phyloP scores from a whole-genome alignment of 2,329 filamentous ascomycete species.

The Alternaria angustiovoidea region DNA sequence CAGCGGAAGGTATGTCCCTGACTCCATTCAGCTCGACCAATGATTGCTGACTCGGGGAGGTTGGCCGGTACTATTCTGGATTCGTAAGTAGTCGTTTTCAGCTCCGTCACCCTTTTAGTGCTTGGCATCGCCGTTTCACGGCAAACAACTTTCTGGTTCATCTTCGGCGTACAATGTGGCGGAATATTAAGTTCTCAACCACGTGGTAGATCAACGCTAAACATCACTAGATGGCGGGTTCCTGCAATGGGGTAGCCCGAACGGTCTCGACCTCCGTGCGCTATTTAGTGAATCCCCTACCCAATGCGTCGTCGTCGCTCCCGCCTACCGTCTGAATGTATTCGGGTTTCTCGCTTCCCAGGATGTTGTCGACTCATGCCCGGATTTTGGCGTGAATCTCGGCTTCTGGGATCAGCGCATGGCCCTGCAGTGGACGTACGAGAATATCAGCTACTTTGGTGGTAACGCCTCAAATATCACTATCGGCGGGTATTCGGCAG shows the following conservation, averaged over 20 bases:
- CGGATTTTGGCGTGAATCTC: constrained; percentile 55
- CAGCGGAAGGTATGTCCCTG: constrained; percentile 41
- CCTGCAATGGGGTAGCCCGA: constrained; percentile 64
- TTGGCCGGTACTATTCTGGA: constrained; percentile 67
- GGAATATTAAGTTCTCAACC: not conserved
- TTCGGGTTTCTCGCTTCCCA: constrained; percentile 64
- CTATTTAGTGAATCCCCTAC: constrained; percentile 59
- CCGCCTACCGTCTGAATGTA: constrained; percentile 65
- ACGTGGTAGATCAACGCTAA: constrained; percentile 11
- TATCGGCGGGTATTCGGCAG: constrained; percentile 65
- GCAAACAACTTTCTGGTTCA: not conserved
- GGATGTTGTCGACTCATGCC: constrained; percentile 54
- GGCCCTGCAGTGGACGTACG: constrained; percentile 64
- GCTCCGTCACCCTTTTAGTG: not conserved
- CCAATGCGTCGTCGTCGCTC: constrained; percentile 61
- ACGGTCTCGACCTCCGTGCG: constrained; percentile 55
- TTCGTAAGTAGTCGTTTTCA: constrained; percentile 53
- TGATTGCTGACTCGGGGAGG: constrained; percentile 42
- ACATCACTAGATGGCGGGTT: constrained; percentile 61
- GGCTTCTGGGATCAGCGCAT: constrained; percentile 67
- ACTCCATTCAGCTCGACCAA: not conserved
- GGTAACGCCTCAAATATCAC: constrained; percentile 62
- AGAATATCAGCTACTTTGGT: constrained; percentile 61
- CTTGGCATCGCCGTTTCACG: constrained; percentile 7
- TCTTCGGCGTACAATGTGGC: not conserved